Conservation (phyloP, 345 rosid genomes). For the Corchorus capsularis region DNA sequence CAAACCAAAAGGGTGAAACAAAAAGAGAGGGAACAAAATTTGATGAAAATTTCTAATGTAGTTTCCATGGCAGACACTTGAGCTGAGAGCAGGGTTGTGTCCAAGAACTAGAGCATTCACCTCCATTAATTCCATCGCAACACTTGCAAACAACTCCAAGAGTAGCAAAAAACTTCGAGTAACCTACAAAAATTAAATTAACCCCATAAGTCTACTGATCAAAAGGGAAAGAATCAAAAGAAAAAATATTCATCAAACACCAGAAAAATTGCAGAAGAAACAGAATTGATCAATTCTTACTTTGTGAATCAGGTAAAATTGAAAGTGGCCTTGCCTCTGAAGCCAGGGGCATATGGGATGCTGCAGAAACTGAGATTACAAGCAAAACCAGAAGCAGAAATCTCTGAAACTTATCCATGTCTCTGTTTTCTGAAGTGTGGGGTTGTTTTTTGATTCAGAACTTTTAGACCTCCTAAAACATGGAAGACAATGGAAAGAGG, state of each 20-base stretch:
- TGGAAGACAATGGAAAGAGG: neutral
- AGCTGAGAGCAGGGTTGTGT: conserved; percentile 48
- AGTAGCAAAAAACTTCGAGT: conserved; percentile 39
- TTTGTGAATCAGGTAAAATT: conserved; percentile 2
- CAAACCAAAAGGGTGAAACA: neutral
- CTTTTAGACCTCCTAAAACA: neutral
- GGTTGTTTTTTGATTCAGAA: no score
- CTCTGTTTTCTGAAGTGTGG: neutral
- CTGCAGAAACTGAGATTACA: neutral
- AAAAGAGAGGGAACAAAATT: neutral
- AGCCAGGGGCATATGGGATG: neutral
- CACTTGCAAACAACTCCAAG: conserved; percentile 70
- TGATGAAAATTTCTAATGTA: conserved; percentile 16
- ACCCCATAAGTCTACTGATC: neutral
- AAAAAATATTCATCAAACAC: neutral
- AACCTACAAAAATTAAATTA: conserved; percentile 24
- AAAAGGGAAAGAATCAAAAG: neutral
- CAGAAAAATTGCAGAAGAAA: neutral
- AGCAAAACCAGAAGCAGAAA: conserved; percentile 12
- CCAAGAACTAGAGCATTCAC: conserved; percentile 50
- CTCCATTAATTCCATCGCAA: conserved; percentile 39
- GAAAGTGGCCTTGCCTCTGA: conserved; percentile 15
- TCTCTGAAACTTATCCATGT: neutral
- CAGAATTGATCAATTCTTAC: conserved; percentile 5
- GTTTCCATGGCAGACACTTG: conserved; percentile 62